These are phyloP conservation scores for Verticillium klebahnii DNA, from an alignment of 2,329 filamentous ascomycete species.

Conservation along the genomic window DNA sequence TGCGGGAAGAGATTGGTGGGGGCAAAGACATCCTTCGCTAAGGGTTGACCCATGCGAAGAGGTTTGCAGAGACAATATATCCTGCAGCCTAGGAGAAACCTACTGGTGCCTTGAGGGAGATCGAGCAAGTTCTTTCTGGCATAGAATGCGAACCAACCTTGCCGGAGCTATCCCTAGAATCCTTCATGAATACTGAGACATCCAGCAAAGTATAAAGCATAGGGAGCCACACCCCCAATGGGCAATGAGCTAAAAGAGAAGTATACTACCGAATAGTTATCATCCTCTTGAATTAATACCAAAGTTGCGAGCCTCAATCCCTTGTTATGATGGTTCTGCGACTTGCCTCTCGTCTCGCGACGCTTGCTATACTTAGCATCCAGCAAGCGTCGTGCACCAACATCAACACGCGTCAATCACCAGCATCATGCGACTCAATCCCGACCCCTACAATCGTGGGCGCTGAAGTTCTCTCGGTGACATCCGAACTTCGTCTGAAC, in stretches of 20 bases:
- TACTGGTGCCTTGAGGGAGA: not conserved
- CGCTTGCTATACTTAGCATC: not conserved
- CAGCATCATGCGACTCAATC: not conserved
- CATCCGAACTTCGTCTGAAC: not conserved
- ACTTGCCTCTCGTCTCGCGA: not conserved
- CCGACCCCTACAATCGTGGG: not conserved
- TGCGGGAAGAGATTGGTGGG: not conserved
- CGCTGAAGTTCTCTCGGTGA: not conserved
- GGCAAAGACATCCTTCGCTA: too few species aligned
- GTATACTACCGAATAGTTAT: too few species aligned
- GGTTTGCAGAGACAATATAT: not conserved
- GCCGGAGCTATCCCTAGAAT: not conserved
- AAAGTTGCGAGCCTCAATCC: not conserved
- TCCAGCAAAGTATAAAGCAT: too few species aligned
- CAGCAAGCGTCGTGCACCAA: not conserved
- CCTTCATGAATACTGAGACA: too few species aligned
- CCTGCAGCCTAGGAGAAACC: not conserved
- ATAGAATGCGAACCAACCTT: not conserved
- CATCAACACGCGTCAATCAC: not conserved
- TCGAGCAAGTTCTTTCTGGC: not conserved
- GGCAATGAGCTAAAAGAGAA: too few species aligned
- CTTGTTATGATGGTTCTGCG: not conserved
- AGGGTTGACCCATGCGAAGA: not conserved
- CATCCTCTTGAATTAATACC: too few species aligned
- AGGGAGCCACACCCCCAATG: too few species aligned